Conservation (phyloP, 164 flowering plant species). For the Protea cynaroides region DNA sequence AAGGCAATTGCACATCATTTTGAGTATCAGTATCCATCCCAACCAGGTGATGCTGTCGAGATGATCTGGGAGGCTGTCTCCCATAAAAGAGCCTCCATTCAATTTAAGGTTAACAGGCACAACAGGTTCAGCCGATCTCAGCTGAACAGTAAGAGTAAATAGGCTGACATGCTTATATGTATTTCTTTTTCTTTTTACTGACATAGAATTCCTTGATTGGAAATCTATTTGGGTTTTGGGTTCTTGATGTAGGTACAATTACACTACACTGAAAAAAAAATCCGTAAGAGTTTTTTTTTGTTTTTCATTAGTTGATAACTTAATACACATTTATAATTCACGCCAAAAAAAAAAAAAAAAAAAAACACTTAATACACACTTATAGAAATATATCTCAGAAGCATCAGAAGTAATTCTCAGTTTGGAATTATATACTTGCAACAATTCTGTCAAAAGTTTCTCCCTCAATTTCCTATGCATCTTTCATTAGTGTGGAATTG, state of each 20-base stretch:
- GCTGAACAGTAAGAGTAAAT: constrained; percentile 11
- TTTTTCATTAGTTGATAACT: not conserved
- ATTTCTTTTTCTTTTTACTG: not conserved
- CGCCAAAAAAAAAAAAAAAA: no score
- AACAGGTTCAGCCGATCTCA: constrained; percentile 39
- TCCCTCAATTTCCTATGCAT: not conserved
- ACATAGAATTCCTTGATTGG: not conserved
- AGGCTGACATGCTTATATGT: not conserved
- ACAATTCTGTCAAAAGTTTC: not conserved
- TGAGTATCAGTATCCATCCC: constrained; percentile 76
- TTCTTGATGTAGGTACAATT: not conserved
- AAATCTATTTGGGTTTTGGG: not conserved
- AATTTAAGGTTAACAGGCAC: constrained; percentile 29
- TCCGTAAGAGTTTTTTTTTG: not conserved
- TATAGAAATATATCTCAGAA: not conserved
- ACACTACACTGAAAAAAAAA: not conserved
- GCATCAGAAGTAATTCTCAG: no score
- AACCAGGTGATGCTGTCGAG: constrained; percentile 68
- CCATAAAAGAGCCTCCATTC: constrained; percentile 34
- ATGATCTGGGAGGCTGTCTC: constrained; percentile 84
- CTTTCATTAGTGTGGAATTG: not conserved
- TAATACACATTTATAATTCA: not conserved
- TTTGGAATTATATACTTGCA: not conserved
- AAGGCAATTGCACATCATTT: constrained; percentile 56
- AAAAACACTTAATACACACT: not conserved